Evolutionary conservation across 176 grass and related monocot species (phyloP), one percentile per base, ranked within the genome.

Genomic region (Stipa capillata): DNA sequence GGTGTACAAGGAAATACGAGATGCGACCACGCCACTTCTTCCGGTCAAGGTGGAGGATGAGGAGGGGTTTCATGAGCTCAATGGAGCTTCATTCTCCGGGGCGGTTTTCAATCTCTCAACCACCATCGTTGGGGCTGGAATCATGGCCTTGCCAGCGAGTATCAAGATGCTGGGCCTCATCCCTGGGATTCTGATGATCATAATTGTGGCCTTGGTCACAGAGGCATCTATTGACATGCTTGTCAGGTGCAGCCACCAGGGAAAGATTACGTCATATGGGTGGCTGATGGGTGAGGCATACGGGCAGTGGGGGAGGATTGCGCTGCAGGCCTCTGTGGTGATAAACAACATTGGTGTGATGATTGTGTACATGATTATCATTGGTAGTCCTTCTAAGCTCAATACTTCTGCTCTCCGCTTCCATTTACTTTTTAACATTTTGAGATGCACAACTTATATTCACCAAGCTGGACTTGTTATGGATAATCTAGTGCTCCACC

Each of bases 351-450:
- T 86, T 0, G 95, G 95, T 3, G 84, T 94, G 55, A 79, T 98
- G 83, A 90, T 92, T 79, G 87, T 94, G n/a, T 94, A 98, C 85
- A 92, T 94, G 92, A 98, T 98, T n/a, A 94, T 97, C 35, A 98
- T 90, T 25, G 89, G 95, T 97, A 92, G 43, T 67, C 31, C 17
- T 58, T 89, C 45, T 64, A 57, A 49, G 32, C 73, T 69, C 65
- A 59, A 23, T 18, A 72, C 20, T 60, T 79, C 18, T 69, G 16
- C 24, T 43, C 41, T 69, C n/a, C 40, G 44, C 34, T 27, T 56
- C 18, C n/a, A 29, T 73, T 54, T 87, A 18, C 23, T 64, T 87
- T 45, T 2, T 5, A 48, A 10, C 56, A 65, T 80, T 78, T 72
- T 47, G 16, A 65, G 45, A 37, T 57, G 37, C n/a, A 7, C 45